A percentile compares a stretch with the other conserved stretches of the same genome.
Evolutionary conservation across 2,329 filamentous ascomycete species (phyloP).

Genomic region (Erysiphe neolycopersici): DNA sequence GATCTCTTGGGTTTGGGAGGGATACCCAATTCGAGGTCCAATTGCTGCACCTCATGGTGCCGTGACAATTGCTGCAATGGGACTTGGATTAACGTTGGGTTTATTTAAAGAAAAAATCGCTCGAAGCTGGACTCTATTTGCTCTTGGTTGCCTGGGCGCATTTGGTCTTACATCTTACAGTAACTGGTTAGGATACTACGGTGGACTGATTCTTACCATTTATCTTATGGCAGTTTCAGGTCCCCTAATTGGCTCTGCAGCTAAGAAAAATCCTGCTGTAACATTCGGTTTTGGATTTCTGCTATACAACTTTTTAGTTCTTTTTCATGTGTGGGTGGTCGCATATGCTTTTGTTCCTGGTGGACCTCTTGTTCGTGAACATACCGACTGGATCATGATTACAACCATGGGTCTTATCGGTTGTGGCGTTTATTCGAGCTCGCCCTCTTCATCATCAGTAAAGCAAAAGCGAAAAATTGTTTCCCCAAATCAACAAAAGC

Average conservation of each 20-base stretch:
- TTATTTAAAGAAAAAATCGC: slow-evolving; percentile 43
- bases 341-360: slow-evolving; percentile 96
- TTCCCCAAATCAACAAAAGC: slow-evolving; percentile 20
- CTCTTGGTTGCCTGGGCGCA: slow-evolving; percentile 53
- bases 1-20: slow-evolving; percentile 97
- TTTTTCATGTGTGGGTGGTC: slow-evolving; percentile 98
- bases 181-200: slow-evolving; percentile 79
- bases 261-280: slow-evolving; percentile 46
- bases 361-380: slow-evolving; percentile 73
- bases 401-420: slow-evolving; percentile 65
- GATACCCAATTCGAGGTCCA: slow-evolving; percentile 72
- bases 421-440: slow-evolving; percentile 53
- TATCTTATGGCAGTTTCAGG: slow-evolving; percentile 65
- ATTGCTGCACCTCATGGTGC: slow-evolving; percentile 75
- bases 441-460: slow-evolving; percentile 16
- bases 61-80: slow-evolving; percentile 70
- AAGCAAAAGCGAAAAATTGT: slow-evolving; percentile 10
- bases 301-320: slow-evolving; percentile 73
- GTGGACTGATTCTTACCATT: slow-evolving; percentile 44
- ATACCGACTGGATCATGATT: slow-evolving; percentile 86
- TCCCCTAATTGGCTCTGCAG: slow-evolving; percentile 47
- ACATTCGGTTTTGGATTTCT: slow-evolving; percentile 79
- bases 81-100: slow-evolving; percentile 49
- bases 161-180: slow-evolving; percentile 47
- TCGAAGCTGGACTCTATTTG: slow-evolving; percentile 56